Conservation (phyloP, 352 stramenopile species). For the Plasmopara halstedii region DNA sequence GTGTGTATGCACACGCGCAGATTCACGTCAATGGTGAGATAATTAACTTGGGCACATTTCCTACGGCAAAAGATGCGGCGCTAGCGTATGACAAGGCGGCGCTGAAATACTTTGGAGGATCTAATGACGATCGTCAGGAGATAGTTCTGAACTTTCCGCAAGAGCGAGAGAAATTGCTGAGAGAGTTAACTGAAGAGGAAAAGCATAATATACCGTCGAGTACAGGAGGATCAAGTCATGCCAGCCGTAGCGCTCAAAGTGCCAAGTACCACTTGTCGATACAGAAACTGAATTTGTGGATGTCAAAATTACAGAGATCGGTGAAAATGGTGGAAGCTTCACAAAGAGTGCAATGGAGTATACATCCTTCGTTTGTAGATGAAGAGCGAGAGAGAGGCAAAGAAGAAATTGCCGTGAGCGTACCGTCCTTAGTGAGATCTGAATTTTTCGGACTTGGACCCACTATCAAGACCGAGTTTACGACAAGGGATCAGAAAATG, state of each 20-base stretch:
- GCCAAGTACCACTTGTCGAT: conserved; percentile 71
- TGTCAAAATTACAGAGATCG: conserved; percentile 58
- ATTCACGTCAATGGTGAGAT: conserved; percentile 72
- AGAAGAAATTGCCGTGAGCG: background rate
- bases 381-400: conserved; percentile 21
- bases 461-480: conserved; percentile 70
- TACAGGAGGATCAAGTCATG: conserved; percentile 18
- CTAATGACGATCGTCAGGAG: conserved; percentile 29
- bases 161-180: conserved; percentile 43
- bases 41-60: conserved; percentile 69
- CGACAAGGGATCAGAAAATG: conserved; percentile 60
- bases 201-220: conserved; percentile 39
- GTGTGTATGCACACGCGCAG: conserved; percentile 69
- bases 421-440: conserved; percentile 26
- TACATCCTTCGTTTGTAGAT: conserved; percentile 8
- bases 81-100: conserved; percentile 79
- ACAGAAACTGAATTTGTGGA: conserved; percentile 72
- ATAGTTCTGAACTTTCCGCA: conserved; percentile 75
- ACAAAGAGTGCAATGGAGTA: conserved; percentile 62
- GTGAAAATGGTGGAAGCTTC: conserved; percentile 74
- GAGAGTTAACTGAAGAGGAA: conserved; percentile 56
- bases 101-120: conserved; percentile 63
- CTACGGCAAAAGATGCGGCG: conserved; percentile 56
- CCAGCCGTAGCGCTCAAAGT: conserved; percentile 51
- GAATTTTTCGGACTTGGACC: conserved; percentile 54